Evolutionary conservation across 139 green algal species (phyloP).

Genomic region (Coelastrella sp.): DNA sequence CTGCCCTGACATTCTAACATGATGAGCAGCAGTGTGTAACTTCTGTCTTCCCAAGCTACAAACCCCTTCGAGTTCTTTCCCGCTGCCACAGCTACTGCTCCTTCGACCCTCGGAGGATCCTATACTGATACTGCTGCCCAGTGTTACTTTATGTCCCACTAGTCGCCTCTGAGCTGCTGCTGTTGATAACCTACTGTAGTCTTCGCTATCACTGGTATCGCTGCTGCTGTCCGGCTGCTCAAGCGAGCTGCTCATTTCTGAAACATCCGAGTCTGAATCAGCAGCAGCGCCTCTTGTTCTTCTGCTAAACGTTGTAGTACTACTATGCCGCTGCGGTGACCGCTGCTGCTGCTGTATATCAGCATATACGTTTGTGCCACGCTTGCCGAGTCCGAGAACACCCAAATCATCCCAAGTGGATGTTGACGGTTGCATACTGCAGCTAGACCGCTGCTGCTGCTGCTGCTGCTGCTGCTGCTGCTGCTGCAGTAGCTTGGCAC

Average conservation of each 20-base stretch:
- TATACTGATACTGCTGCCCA: constrained; percentile 12
- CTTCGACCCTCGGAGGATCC: constrained; percentile 21
- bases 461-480: constrained; percentile 5
- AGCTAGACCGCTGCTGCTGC: constrained; percentile 23
- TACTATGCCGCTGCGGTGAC: too few relatives aligned
- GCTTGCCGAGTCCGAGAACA: too few relatives aligned
- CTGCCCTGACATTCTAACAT: constrained; percentile 2
- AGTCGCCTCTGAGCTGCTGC: not conserved
- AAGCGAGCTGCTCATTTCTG: constrained; percentile 19
- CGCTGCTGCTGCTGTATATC: not conserved
- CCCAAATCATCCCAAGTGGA: too few relatives aligned
- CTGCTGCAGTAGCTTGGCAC: not conserved
- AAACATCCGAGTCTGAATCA: constrained; percentile 24
- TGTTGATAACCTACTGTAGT: not conserved
- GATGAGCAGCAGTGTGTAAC: not conserved
- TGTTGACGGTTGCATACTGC: not conserved
- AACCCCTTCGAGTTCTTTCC: not conserved
- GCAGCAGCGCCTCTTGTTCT: not conserved
- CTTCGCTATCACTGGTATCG: constrained; percentile 6
- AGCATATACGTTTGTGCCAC: not conserved
- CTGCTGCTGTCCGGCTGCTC: constrained; percentile 13
- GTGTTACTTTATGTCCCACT: not conserved
- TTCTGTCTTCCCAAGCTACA: constrained; percentile 23
- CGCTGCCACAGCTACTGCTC: constrained; percentile 38
- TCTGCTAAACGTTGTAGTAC: not conserved